Evolutionary conservation across 108 stramenopile genomes (phyloP), one percentile per base, ranked within the genome.

Genomic region (Skeletonema potamos): DNA sequence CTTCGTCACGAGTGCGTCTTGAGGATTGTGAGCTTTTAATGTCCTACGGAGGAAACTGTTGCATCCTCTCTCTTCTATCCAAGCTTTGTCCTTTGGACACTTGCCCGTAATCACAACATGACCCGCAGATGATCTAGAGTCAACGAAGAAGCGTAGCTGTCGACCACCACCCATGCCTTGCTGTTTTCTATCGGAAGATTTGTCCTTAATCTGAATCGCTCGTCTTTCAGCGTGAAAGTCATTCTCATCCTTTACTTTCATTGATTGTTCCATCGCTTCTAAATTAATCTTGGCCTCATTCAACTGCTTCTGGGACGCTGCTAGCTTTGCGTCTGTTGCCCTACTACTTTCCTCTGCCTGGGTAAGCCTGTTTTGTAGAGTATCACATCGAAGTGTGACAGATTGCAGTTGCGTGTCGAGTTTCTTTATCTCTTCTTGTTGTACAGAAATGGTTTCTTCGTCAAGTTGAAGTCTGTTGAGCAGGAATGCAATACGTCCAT

Each of bases 381-480:
- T 82, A 26, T 91, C 86, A 27, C 68, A 67, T 24, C 85, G 77
- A 39, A 83, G 81, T 28, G 82, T 57, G 13, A 78, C 41, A 24
- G 57, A 65, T 48, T 86, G 76, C 17, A 94, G 66, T 68, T 92
- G 86, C 13, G 69, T 83, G 54, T 94, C 85, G 27, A 87, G 67
- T 56, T 89, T 89, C 67, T 89, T 87, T 24, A 81, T 48, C 34
- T 94, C 91, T 54, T 86, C 91, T 32, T 77, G 79, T 33, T 84
- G 87, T n/a, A 76, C 68, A 36, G 86, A 70, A 48, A 68, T 79
- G 6, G 82, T 79, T 68, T 92, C 91, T 62, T 92, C 89, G 69
- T 94, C 91, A 30, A 85, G 71, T 60, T 94, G 89, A 64, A 94
- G 83, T 66, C 82, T 87, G 64, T 92, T 94, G 36, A 94, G 82